A percentile compares a stretch with the other conserved stretches of the same genome.
Evolutionary conservation across 2,329 filamentous ascomycete species (phyloP).

Genomic region (Aspergillus novoparasiticus): DNA sequence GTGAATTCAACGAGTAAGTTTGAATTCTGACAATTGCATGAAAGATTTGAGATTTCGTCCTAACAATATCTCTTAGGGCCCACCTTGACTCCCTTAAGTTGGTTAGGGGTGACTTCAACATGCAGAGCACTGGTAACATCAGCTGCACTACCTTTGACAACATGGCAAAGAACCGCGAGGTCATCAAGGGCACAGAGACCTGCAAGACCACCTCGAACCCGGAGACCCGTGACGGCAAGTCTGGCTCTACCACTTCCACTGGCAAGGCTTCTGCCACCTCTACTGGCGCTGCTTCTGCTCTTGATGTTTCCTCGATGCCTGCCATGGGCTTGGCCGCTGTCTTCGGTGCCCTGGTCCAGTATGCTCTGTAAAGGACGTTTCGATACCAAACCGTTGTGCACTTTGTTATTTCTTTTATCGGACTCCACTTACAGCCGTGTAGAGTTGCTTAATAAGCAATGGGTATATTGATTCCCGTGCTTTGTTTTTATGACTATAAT

Average conservation of each 20-base stretch:
- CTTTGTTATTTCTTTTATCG: constrained; percentile 32
- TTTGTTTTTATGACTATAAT: constrained; percentile 48
- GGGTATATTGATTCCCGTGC: constrained; percentile 33
- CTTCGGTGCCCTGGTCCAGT: constrained; percentile 49
- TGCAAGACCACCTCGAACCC: constrained; percentile 47
- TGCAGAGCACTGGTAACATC: constrained; percentile 68
- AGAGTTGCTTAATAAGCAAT: constrained; percentile 42
- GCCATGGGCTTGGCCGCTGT: constrained; percentile 47
- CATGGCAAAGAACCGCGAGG: constrained; percentile 37
- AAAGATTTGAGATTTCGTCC: constrained; percentile 33
- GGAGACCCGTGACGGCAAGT: constrained; percentile 35
- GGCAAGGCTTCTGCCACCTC: constrained; percentile 31
- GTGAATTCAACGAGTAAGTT: constrained; percentile 80
- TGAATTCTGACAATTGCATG: not conserved
- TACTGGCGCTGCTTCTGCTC: constrained; percentile 42
- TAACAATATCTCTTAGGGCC: constrained; percentile 57
- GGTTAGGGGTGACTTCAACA: constrained; percentile 72
- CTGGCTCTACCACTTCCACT: constrained; percentile 31
- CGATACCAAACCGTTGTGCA: constrained; percentile 29
- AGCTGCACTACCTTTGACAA: constrained; percentile 58
- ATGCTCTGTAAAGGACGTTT: constrained; percentile 48
- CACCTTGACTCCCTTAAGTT: constrained; percentile 66
- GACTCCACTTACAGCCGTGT: constrained; percentile 31
- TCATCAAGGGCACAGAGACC: constrained; percentile 52
- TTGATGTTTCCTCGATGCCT: constrained; percentile 38